Evolutionary conservation across 768 basidiomycete genomes (phyloP).

Genomic region (Auricularia sp.): DNA sequence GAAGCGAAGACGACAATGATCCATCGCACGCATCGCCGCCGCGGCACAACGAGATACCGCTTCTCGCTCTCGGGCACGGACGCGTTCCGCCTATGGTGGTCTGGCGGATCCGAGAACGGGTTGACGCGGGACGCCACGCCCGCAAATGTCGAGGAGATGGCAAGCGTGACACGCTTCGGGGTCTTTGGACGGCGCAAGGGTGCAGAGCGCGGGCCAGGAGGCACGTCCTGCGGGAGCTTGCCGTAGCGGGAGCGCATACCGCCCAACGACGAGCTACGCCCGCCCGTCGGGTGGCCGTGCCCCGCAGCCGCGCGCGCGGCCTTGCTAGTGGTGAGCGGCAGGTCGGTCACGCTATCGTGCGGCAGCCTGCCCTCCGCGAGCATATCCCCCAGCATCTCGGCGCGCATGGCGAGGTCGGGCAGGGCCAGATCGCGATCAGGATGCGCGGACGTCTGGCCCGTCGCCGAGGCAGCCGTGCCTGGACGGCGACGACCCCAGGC

Average conservation of each 20-base stretch:
- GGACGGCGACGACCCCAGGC: background rate
- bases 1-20: slow-evolving; percentile 21
- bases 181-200: background rate
- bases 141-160: background rate
- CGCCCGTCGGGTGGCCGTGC: slow-evolving; percentile 7
- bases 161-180: background rate
- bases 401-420: slow-evolving; percentile 44
- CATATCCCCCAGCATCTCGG: slow-evolving; percentile 37
- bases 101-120: background rate
- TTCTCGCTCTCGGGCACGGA: background rate
- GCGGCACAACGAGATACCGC: background rate
- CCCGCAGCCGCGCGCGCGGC: slow-evolving; percentile 13
- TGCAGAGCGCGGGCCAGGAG: background rate
- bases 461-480: background rate
- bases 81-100: background rate
- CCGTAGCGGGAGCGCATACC: slow-evolving; percentile 5
- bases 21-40: background rate
- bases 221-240: slow-evolving; percentile 4
- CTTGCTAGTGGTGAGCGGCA: background rate
- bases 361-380: slow-evolving; percentile 46
- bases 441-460: background rate
- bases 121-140: background rate
- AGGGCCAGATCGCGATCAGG: slow-evolving; percentile 16
- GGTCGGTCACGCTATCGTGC: slow-evolving; percentile 31
- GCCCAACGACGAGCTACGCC: slow-evolving; percentile 7